Conservation (phyloP, 2,329 filamentous ascomycete genomes). For the Elsinoe fawcettii region DNA sequence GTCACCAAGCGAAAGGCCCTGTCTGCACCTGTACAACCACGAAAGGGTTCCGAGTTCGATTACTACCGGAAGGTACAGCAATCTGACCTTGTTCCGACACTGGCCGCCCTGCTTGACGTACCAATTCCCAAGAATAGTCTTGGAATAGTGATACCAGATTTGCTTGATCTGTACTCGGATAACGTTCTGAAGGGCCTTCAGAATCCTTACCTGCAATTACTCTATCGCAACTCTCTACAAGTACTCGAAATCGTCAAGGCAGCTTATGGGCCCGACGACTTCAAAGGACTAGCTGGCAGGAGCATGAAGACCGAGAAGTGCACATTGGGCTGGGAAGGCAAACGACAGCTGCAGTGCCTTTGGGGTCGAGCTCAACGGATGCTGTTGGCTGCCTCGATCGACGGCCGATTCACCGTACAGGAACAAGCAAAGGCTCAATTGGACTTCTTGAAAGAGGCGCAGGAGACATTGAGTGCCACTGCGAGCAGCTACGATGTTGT, state of each 20-base stretch:
- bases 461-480: conserved; percentile 75
- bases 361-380: conserved; percentile 12
- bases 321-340: background rate
- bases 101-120: conserved; percentile 79
- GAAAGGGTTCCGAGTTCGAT: conserved; percentile 58
- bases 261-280: conserved; percentile 52
- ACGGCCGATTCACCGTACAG: conserved; percentile 2
- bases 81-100: conserved; percentile 83
- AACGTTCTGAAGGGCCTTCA: conserved; percentile 14
- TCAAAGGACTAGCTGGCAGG: conserved; percentile 27
- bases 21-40: conserved; percentile 50
- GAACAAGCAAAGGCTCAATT: conserved; percentile 6
- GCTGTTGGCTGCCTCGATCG: conserved; percentile 5
- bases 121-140: conserved; percentile 85
- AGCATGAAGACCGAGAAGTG: conserved; percentile 12
- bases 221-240: conserved; percentile 72
- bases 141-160: conserved; percentile 72
- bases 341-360: conserved; percentile 6
- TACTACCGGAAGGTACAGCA: conserved; percentile 86
- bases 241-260: conserved; percentile 69
- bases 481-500: conserved; percentile 84
- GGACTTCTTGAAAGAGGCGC: conserved; percentile 61
- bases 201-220: conserved; percentile 51
- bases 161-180: conserved; percentile 64
- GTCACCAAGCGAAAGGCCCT: conserved; percentile 35